Conservation (phyloP, 176 grass and related monocot species). For the Zea luxurians region DNA sequence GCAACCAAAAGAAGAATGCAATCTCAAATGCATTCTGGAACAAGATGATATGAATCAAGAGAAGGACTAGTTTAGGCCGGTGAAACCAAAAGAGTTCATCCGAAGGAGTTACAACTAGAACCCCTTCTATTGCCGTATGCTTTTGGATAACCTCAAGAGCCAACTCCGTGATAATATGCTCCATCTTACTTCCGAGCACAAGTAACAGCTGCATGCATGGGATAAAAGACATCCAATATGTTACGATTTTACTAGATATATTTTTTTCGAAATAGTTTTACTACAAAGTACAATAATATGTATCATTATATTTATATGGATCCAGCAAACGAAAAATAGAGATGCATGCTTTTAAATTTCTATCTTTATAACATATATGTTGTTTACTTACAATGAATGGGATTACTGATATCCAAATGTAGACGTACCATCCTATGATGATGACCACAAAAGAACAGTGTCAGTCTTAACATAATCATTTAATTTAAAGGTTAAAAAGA, state of each 20-base stretch:
- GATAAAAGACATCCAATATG: not conserved
- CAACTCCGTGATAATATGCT: constrained; percentile 78
- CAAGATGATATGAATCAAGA: constrained; percentile 73
- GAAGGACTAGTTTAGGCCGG: constrained; percentile 64
- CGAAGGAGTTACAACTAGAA: constrained; percentile 65
- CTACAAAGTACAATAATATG: not conserved
- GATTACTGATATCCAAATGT: constrained; percentile 64
- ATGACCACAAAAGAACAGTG: not conserved
- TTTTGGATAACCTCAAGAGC: constrained; percentile 74
- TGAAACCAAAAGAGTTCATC: constrained; percentile 80
- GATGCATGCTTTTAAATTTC: not conserved
- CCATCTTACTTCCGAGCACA: constrained; percentile 73
- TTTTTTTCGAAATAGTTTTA: not conserved
- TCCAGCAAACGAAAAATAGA: not conserved
- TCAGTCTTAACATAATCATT: not conserved
- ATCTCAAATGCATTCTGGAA: constrained; percentile 89
- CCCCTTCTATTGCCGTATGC: constrained; percentile 47
- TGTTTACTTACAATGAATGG: constrained; percentile 79
- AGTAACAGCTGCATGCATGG: constrained; percentile 56
- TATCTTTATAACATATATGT: not conserved
- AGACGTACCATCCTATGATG: constrained; percentile 68
- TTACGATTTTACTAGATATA: not conserved
- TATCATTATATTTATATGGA: not conserved
- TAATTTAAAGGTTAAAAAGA: not conserved
- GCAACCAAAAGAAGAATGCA: constrained; percentile 79